phyloP scores from a whole-genome alignment of 176 grass and related monocot genomes.

The Musa troglodytarum region DNA sequence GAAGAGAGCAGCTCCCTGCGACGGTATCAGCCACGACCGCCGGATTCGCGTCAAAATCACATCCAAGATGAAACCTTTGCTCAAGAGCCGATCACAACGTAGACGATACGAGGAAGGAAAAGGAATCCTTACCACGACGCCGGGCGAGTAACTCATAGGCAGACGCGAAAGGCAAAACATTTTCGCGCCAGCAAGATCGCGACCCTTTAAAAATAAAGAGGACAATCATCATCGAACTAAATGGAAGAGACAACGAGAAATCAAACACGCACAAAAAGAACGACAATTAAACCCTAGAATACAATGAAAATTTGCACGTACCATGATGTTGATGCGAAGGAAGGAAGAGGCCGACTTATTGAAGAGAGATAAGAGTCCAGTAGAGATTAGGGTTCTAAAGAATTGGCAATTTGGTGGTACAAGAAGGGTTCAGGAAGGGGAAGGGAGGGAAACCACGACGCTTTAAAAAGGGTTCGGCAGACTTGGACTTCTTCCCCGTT shows the following conservation, averaged over 20 bases:
- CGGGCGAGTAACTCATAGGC: not conserved
- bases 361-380: not conserved
- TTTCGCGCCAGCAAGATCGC: not conserved
- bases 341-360: not conserved
- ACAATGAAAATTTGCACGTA: not conserved
- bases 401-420: not conserved
- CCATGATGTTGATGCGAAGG: not conserved
- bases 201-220: not conserved
- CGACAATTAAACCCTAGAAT: not conserved
- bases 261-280: not conserved
- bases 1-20: slow-evolving; percentile 67
- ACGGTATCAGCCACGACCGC: not conserved
- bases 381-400: not conserved
- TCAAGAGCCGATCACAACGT: not conserved
- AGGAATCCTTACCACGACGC: not conserved
- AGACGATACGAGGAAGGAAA: not conserved
- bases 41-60: not conserved
- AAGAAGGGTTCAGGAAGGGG: not conserved
- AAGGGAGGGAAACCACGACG: not conserved
- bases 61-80: not conserved
- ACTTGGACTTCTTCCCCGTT: not conserved
- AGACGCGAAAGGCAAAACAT: not conserved
- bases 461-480: not conserved
- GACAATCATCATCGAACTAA: not conserved
- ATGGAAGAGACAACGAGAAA: not conserved